Conservation (phyloP, 2,329 filamentous ascomycete species). For the Aureobasidium sp. region DNA sequence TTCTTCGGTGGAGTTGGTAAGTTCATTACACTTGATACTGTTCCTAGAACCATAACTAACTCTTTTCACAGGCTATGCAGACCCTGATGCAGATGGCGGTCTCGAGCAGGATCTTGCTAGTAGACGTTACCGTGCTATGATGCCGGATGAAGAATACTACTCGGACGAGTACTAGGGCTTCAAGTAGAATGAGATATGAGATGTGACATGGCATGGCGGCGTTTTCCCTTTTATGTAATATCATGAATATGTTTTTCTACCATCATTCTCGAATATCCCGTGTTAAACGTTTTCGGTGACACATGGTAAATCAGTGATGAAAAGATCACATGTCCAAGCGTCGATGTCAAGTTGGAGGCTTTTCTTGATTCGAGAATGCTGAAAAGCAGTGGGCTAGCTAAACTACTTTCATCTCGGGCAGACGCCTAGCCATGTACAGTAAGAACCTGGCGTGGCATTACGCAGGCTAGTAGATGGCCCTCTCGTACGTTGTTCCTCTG, state of each 20-base stretch:
- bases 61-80: constrained; percentile 60
- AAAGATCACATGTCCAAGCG: too few species aligned
- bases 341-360: too few species aligned
- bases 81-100: constrained; percentile 79
- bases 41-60: background rate
- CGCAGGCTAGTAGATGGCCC: too few species aligned
- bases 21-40: constrained; percentile 21
- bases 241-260: background rate
- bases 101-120: constrained; percentile 82
- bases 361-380: too few species aligned
- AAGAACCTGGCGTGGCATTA: too few species aligned
- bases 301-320: too few species aligned
- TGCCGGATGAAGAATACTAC: constrained; percentile 71
- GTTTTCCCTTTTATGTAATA: background rate
- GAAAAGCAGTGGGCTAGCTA: too few species aligned
- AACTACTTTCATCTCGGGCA: too few species aligned
- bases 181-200: background rate
- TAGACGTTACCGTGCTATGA: constrained; percentile 66
- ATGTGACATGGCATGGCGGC: background rate
- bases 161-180: constrained; percentile 52
- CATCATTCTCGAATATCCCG: too few species aligned
- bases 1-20: constrained; percentile 71
- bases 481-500: too few species aligned
- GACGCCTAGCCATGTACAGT: too few species aligned
- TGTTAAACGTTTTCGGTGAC: background rate